Evolutionary conservation across 176 grass and related monocot species (phyloP), one percentile per base, ranked within the genome.

Genomic region (Aechmea fasciata): DNA sequence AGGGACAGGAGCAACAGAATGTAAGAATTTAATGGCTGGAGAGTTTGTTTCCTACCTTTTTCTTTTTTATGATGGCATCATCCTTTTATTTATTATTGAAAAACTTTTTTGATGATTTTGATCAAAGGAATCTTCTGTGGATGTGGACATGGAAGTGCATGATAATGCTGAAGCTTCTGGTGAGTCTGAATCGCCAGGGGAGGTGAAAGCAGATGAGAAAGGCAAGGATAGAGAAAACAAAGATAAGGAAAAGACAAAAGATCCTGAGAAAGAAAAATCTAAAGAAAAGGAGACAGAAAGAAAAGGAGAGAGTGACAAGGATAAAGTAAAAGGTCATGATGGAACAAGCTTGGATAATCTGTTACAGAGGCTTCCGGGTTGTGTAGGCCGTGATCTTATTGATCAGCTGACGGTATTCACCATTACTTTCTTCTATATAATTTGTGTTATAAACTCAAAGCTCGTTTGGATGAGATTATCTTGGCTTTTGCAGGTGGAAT

Each of bases 341-440:
- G 83, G 83, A 79, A 75, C 84, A 74, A 88, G 72, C 72, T 93
- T 99, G 80, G 94, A 99, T 67, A 85, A 76, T 49, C 77, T 99
- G 47, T 74, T 93, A 50, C 94, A 93, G 71, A 90, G 89, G 63
- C 73, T 99, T 64, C 94, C 94, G 52, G 81, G 94, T 77, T 93
- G 87, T 81, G 89, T 93, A 67, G 93, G 94, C 77, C 94, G 94
- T 73, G 94, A 99, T 80, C 90, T 99, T 50, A 93, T 99, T 74
- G 94, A 99, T 80, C 94, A 93, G 52, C 71, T 99, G 80, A 90
- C 89, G 86, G 89, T 99, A 83, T 80, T 57, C 51, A 62, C 15
- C 66, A 69, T 52, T 71, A 2, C 61, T 66, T 14, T 51, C 20
- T 78, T 82, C 10, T 69, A 51, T 18, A 15, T 75, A 13, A 41